Conservation (phyloP, 2,329 filamentous ascomycete genomes). For the Penicillium sp. region DNA sequence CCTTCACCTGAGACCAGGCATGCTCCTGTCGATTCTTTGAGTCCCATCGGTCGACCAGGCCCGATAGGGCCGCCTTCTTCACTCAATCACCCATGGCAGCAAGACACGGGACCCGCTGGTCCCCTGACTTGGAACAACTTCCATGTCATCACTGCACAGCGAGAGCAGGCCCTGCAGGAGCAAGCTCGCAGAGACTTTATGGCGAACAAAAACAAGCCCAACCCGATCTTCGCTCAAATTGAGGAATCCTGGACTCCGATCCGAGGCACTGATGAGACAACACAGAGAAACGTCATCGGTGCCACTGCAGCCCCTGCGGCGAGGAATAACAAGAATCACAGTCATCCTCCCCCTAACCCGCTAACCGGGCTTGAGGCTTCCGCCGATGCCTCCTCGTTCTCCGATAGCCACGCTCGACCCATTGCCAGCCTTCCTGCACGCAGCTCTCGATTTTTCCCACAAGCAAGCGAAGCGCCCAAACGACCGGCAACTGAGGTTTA, state of each 20-base stretch:
- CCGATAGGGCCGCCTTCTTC: constrained; percentile 44
- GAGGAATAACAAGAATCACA: constrained; percentile 2
- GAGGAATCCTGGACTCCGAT: constrained; percentile 45
- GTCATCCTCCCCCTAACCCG: constrained; percentile 25
- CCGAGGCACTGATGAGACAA: constrained; percentile 34
- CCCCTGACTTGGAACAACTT: constrained; percentile 43
- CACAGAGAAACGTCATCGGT: constrained; percentile 35
- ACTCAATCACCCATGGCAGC: constrained; percentile 29
- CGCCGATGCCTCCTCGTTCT: constrained; percentile 31
- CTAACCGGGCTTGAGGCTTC: constrained; percentile 34
- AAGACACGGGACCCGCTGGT: constrained; percentile 22
- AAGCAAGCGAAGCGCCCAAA: constrained; percentile 32
- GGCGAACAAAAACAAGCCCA: constrained; percentile 31
- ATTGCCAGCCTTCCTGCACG: constrained; percentile 33
- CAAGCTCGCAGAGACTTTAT: constrained; percentile 37
- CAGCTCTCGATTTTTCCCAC: constrained; percentile 46
- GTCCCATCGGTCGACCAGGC: constrained; percentile 38
- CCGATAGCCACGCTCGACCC: constrained; percentile 30
- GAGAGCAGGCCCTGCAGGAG: constrained; percentile 39
- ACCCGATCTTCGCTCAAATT: constrained; percentile 33
- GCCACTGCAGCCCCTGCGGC: constrained; percentile 24
- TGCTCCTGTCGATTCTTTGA: constrained; percentile 34
- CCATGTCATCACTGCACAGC: constrained; percentile 31
- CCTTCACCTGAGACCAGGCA: constrained; percentile 37
- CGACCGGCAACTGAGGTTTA: constrained; percentile 26